Conservation (phyloP, 768 basidiomycete species). For the Russula abietina region DNA sequence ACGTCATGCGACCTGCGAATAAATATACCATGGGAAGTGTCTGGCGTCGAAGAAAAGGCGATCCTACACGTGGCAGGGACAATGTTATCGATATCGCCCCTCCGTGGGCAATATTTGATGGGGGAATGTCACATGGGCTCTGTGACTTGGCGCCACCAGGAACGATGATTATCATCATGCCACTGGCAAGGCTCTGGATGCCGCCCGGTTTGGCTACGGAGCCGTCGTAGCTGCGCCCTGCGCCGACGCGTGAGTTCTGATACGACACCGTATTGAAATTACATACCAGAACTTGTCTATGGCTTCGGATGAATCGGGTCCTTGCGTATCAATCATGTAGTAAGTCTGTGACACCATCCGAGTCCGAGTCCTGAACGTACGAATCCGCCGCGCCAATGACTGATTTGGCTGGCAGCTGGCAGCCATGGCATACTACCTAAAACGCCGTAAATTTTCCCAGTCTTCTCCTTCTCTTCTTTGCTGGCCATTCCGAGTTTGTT, state of each 20-base stretch:
- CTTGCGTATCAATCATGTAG: no score
- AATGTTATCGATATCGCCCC: background rate
- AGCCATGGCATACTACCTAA: background rate
- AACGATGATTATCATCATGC: background rate
- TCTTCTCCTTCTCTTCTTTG: background rate
- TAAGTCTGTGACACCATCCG: no score
- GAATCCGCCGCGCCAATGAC: background rate
- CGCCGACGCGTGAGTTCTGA: no score
- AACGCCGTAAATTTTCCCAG: background rate
- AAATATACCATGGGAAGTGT: background rate
- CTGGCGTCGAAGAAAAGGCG: background rate
- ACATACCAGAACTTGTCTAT: no score
- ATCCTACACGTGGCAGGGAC: conserved; percentile 9
- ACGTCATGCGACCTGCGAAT: conserved; percentile 2
- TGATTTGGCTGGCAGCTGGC: background rate
- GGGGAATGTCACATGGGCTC: background rate
- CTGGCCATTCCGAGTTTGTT: no score
- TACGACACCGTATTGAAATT: no score
- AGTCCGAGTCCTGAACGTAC: no score
- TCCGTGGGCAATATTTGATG: background rate
- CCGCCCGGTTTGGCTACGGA: no score
- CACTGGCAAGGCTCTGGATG: no score
- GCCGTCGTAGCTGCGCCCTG: no score
- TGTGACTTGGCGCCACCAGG: background rate
- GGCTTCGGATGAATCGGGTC: no score